Base-by-base conservation (phyloP, 1,139 yeast genomes). In the Blastobotrys arbuscula region DNA sequence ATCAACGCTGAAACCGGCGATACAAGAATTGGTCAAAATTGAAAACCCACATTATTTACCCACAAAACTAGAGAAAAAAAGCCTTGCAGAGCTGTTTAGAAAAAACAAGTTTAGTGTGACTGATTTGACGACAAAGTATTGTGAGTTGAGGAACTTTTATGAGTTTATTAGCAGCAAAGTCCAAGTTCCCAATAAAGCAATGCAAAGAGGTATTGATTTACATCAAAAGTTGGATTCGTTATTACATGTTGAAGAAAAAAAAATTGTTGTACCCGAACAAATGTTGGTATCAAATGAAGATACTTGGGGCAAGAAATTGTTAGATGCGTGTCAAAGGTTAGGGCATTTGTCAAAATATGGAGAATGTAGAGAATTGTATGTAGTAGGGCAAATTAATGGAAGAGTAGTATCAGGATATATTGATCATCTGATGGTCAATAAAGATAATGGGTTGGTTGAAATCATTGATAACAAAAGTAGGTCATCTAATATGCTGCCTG, bases 391-490 rank as follows among this genome's bases (percentile, higher is more conserved):
- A 13, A 31, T 59, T 2, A 49, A 54, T 10, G 57, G 49, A 15
- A 43, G 53, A 7, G 48, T 55, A 2, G 54, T 65, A 13, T 60
- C 64, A 1, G 71, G 71, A 2, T 56, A 62, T 28, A 61, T 66
- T 34, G 71, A 67, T 38, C 50, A 54, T n/a, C 16, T 61, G 18
- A 33, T 51, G 10, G 30, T 23, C 6, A 13, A 15, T 7, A 36
- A 18, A 6, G 50, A 49, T 39, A 40, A 46, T 2, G 47, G 50
- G 10, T 13, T 30, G 18, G 36, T 60, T 30, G 46, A 52, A n/a
- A 52, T 67, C 12, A 52, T 54, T 8, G 71, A 67, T 42, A 65
- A 69, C 20, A 67, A 67, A 46, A 60, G 69, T 12, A 51, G 69
- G 18, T 24, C 31, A 5, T 20, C 45, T 2, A 26, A 38, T 16